Evolutionary conservation across 768 basidiomycete genomes (phyloP), one percentile per base, ranked within the genome.

Genomic region (Candolleomyces eurysporus): DNA sequence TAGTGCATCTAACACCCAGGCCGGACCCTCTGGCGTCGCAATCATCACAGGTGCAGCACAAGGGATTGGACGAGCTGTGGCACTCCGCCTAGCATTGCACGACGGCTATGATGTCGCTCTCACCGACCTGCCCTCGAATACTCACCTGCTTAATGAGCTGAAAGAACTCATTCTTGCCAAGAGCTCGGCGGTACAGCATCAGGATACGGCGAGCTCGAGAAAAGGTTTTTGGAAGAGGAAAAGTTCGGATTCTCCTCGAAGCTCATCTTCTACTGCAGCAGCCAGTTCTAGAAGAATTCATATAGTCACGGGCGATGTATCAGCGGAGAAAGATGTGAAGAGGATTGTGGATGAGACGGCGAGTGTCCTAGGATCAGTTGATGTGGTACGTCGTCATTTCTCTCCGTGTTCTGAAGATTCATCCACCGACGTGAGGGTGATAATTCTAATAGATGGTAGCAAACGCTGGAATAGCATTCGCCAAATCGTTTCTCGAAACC

Each of bases 61-160:
- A 51, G 82, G 82, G n/a, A 82, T 82, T 26, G 82, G 81, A 5
- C 72, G 75, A n/a, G 79, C 78, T 54, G 78, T 82, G 46, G 78
- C 79, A 26, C 64, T 77, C 6, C 72, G 78, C 5, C 75, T 83
- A n/a, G 78, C 82, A 19, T 59, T 66, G 7, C 36, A 36, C 36
- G 81, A 78, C 53, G 80, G 80, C 13, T 77, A 76, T 63, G 75
- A 79, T 55, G 63, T 82, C 30, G 75, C 73, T 21, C 59, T 81
- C 53, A 79, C 78, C n/a, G 81, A 81, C 49, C 62, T 78, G 5
- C 60, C 62, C 16, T 42, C 62, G 0, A 49, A 57, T 2, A 30
- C 64, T 21, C 51, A 61, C 13, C 58, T 57, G 13, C 63, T 71
- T 0, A 43, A 65, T 10, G 57, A 51, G 0, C 36, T 69, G 11